Evolutionary conservation across 2,329 filamentous ascomycete genomes (phyloP).

Genomic region (Paraconiothyrium brasiliense): DNA sequence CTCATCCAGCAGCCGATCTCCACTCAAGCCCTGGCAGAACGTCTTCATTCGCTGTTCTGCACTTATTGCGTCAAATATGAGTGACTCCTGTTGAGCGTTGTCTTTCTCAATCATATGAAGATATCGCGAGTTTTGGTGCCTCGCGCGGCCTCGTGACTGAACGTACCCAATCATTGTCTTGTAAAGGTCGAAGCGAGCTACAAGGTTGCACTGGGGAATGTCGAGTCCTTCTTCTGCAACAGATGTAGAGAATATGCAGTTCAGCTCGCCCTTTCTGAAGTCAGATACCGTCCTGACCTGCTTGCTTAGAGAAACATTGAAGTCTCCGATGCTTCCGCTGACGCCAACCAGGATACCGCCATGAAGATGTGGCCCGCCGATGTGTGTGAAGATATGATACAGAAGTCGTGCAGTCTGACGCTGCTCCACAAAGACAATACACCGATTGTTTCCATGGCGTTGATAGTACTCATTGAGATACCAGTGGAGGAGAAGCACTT

Average conservation of each 20-base stretch:
- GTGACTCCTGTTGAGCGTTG: slow-evolving; percentile 69
- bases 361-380: slow-evolving; percentile 68
- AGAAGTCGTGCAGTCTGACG: slow-evolving; percentile 80
- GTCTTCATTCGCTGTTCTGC: slow-evolving; percentile 70
- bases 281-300: slow-evolving; percentile 78
- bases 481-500: slow-evolving; percentile 70
- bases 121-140: slow-evolving; percentile 80
- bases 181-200: slow-evolving; percentile 84
- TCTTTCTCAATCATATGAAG: slow-evolving; percentile 81
- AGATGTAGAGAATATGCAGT: slow-evolving; percentile 71
- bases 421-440: slow-evolving; percentile 88
- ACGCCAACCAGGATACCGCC: slow-evolving; percentile 72
- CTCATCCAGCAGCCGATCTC: slow-evolving; percentile 74
- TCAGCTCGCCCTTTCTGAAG: slow-evolving; percentile 67
- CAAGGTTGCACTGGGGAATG: slow-evolving; percentile 72
- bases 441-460: slow-evolving; percentile 67
- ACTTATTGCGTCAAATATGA: slow-evolving; percentile 67
- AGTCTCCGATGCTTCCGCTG: slow-evolving; percentile 61
- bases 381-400: slow-evolving; percentile 69
- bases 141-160: slow-evolving; percentile 87
- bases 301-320: slow-evolving; percentile 73
- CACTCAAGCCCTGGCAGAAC: slow-evolving; percentile 79
- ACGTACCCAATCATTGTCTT: slow-evolving; percentile 93
- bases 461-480: slow-evolving; percentile 72
- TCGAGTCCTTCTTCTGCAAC: slow-evolving; percentile 74